Evolutionary conservation across 1,139 yeast species (phyloP), one percentile per base, ranked within the genome.

Genomic region (Entelexis paramagnoliae): DNA sequence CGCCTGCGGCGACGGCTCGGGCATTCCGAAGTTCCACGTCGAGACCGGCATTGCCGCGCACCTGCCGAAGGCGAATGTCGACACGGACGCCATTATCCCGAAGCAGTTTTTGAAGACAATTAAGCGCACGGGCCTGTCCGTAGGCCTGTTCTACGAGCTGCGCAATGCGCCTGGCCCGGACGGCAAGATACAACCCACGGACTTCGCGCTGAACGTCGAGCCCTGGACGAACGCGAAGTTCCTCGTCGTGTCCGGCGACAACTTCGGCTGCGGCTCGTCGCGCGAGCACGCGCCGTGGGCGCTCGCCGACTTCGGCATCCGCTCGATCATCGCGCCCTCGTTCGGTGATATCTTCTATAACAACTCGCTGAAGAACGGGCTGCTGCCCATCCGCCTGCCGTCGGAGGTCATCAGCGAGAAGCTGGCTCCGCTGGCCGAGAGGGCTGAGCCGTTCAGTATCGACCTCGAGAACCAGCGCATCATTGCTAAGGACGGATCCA

Each of bases 211-310:
- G 62, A 91, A 91, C 67, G 84, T 79, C 51, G 83, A 77, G 52
- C 95, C 96, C 51, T 89, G 80, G 75, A 78, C 81, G 62, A 66
- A 76, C 41, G 82, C 97, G 24, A 81, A 84, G 69, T 81, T 89
- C 60, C 74, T 91, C 60, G 83, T 89, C 60, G 95, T 89, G 57
- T 81, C 94, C 48, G 98, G 98, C 67, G 95, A 86, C 67, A 91
- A 91, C 73, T 91, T 91, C 67, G 98, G 98, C 59, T 91, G 98
- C 74, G 98, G 98, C 63, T 89, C 97, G 41, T 88, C 96, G 6
- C 86, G 98, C 76, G 98, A 91, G 69, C 98, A 91, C 64, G 98
- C 98, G 24, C 97, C 98, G 54, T 91, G 98, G 98, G 98, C 98
- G 3, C 77, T 91, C 60, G 89, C 87, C 64, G 98, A 91, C 71